Evolutionary conservation across 2,329 filamentous ascomycete species (phyloP), one percentile per base, ranked within the genome.

Genomic region (Epichloe baconii): DNA sequence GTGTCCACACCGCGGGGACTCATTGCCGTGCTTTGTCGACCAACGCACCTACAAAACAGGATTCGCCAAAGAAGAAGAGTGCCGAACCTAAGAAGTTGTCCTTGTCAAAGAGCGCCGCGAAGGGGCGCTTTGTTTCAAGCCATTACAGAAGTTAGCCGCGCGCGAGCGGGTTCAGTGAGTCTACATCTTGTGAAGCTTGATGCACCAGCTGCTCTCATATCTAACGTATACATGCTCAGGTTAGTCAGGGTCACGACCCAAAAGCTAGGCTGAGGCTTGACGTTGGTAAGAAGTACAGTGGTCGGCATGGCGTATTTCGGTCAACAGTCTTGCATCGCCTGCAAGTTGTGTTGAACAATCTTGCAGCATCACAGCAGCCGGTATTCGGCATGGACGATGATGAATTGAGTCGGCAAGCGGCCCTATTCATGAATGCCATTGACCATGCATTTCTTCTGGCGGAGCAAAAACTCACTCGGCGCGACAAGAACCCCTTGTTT

Each of bases 401-500:
- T 48, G 70, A 75, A 49, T 61, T 79, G 17, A 66, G 71, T 37
- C 65, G 64, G 8, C 72, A 79, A 54, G 65, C 66, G 5, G 59
- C 59, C 7, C 59, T 72, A 8, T 81, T 80, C 60, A 68, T 68
- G 58, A 61, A 65, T 21, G 60, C 68, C 4, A 58, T 81, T 31
- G 62, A 69, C 19, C 63, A 67, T n/a, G 68, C 74, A 36, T 74
- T 78, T 53, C 55, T 63, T 0, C 55, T 74, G 51, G 76, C 77
- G 6, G 59, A 68, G 15, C 53, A 64, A 10, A 65, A 69, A 26
- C 56, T 62, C 12, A 68, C 67, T 3, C 61, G 63, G 2, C 68
- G 68, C 23, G 58, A 62, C 21, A 66, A 70, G 7, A 81, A 81
- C 56, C 75, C 76, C 0, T 62, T 81, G 1, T 81, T 80, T 61